phyloP scores from a whole-genome alignment of 768 basidiomycete species.

The Boletus rubroflammeus region DNA sequence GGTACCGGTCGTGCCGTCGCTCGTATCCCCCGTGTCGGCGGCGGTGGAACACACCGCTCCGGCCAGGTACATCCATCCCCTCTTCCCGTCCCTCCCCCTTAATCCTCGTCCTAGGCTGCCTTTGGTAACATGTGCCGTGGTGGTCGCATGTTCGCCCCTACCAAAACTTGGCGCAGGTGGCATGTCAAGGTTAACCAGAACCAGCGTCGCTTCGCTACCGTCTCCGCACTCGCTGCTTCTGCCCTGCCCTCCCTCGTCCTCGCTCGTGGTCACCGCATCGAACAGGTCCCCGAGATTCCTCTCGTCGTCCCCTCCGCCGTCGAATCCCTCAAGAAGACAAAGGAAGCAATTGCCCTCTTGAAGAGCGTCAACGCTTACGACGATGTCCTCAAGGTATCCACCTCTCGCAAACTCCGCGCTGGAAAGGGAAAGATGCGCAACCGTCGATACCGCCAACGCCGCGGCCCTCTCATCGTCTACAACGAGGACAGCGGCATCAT shows the following conservation, averaged over 20 bases:
- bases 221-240: slow-evolving; percentile 96
- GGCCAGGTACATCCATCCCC: slow-evolving; percentile 61
- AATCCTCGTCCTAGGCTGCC: slow-evolving; percentile 61
- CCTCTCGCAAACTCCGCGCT: slow-evolving; percentile 93
- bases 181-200: slow-evolving; percentile 99
- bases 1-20: slow-evolving; percentile 99
- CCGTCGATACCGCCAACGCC: slow-evolving; percentile 93
- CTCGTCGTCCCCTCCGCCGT: slow-evolving; percentile 77
- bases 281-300: slow-evolving; percentile 94
- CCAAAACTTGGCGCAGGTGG: slow-evolving; percentile 99
- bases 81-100: not conserved
- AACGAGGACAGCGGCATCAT: slow-evolving; percentile 97
- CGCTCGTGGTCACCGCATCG: slow-evolving; percentile 98
- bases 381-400: slow-evolving; percentile 96
- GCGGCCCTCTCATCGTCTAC: slow-evolving; percentile 96
- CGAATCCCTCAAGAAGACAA: slow-evolving; percentile 94
- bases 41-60: slow-evolving; percentile 97
- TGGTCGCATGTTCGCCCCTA: slow-evolving; percentile 99
- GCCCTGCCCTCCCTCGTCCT: slow-evolving; percentile 95
- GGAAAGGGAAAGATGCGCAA: slow-evolving; percentile 98
- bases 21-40: slow-evolving; percentile 99
- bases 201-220: slow-evolving; percentile 96
- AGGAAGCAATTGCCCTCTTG: slow-evolving; percentile 92
- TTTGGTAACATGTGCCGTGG: slow-evolving; percentile 99
- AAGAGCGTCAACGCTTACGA: slow-evolving; percentile 85